Evolutionary conservation across 2,329 filamentous ascomycete species (phyloP).

Genomic region (Fusarium setosum): DNA sequence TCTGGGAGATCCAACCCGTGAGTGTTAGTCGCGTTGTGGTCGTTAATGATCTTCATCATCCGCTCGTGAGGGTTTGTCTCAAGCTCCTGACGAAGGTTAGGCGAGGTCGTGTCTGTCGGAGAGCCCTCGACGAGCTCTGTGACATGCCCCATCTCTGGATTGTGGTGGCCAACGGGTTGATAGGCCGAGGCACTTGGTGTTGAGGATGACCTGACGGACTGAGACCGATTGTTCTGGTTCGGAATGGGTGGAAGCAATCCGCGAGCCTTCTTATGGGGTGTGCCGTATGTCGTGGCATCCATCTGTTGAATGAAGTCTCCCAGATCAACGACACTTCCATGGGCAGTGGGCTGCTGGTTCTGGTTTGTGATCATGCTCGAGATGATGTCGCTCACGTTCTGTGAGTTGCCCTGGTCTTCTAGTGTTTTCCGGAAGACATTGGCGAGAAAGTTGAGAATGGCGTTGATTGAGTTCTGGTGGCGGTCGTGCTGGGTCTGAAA

Average conservation of each 20-base stretch:
- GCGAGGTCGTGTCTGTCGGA: slow-evolving; percentile 57
- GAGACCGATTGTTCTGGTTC: slow-evolving; percentile 45
- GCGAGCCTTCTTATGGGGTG: slow-evolving; percentile 62
- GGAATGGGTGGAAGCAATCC: slow-evolving; percentile 67
- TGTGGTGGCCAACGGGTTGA: slow-evolving; percentile 44
- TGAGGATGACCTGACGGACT: slow-evolving; percentile 40
- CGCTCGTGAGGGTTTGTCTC: slow-evolving; percentile 68
- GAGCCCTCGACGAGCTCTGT: slow-evolving; percentile 70
- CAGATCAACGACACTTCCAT: slow-evolving; percentile 70
- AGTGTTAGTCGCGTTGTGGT: slow-evolving; percentile 67
- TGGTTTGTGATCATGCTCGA: slow-evolving; percentile 76
- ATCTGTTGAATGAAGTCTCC: slow-evolving; percentile 67
- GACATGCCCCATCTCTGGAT: slow-evolving; percentile 64
- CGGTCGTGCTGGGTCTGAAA: slow-evolving; percentile 94
- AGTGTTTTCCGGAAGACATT: slow-evolving; percentile 96
- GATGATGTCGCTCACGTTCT: slow-evolving; percentile 88
- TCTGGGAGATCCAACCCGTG: slow-evolving; percentile 65
- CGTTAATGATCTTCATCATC: slow-evolving; percentile 75
- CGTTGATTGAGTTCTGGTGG: slow-evolving; percentile 99
- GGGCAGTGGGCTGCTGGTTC: slow-evolving; percentile 56
- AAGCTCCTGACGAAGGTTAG: slow-evolving; percentile 66
- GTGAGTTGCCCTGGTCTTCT: slow-evolving; percentile 80
- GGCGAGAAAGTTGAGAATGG: slow-evolving; percentile 96
- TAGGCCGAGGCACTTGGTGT: slow-evolving; percentile 33
- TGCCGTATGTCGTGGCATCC: slow-evolving; percentile 52